Evolutionary conservation across 352 stramenopile species (phyloP), one percentile per base, ranked within the genome.

Genomic region (Paralagenidium karlingii): DNA sequence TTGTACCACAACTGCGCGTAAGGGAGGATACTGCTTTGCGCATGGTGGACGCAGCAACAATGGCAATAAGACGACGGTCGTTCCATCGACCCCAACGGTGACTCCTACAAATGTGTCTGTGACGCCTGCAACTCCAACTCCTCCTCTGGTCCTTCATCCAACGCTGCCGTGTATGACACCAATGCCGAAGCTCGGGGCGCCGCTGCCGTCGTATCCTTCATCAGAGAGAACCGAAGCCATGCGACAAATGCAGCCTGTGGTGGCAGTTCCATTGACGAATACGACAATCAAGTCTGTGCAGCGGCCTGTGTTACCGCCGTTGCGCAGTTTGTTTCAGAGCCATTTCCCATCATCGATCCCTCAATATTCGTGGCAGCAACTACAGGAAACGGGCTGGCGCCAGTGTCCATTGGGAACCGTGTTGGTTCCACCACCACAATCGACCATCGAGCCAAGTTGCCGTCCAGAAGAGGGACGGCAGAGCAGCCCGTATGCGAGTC

Each of bases 21-120:
- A 82, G 34, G 78, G 75, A 20, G 78, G 78, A 3, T 84, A 58
- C 41, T 91, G 78, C 58, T 88, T 91, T 56, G 75, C 75, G 11
- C 78, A 91, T 28, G 78, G 78, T 16, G 75, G 75, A 1, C 56
- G 64, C 37, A 63, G 31, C 49, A 51, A 34, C 22, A 18, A 32
- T 1, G 19, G 30, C 15, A 32, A 42, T 4, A 38, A 24, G 18
- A 16, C 37, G 5, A 22, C 31, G 25, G 39, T 13, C 9, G 27
- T 13, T 13, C 13, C 27, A 13, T 13, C 27, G 27, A 31, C 27
- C 27, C 9, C 27, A 31, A 31, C 27, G 27, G 27, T 31, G 27
- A 9, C 27, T 31, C 9, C 27, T 9, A 31, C 27, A 9, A 31
- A 9, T 31, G 27, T 13, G 9, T 9, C 27, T 31, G 9, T 9